A percentile compares a stretch with the other conserved stretches of the same genome.
Conservation (phyloP, 495 filamentous ascomycete species). For the Penicillium maclennaniae region DNA sequence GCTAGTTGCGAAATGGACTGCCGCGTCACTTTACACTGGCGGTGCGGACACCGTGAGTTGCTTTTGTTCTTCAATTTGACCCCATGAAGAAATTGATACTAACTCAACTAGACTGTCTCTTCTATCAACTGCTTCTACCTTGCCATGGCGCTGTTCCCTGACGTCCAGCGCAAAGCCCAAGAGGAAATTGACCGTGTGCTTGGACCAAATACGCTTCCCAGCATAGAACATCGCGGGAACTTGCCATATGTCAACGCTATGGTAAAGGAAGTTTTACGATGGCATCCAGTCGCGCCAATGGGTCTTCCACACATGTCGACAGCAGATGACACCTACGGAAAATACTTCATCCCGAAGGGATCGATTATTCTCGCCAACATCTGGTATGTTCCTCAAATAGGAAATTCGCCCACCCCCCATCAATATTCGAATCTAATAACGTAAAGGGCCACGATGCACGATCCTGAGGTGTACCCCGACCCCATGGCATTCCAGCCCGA, state of each 20-base stretch:
- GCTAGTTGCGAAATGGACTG: slow-evolving; percentile 39
- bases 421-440: background rate
- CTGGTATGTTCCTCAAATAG: slow-evolving; percentile 23
- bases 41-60: slow-evolving; percentile 50
- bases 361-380: slow-evolving; percentile 43
- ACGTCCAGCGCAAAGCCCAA: slow-evolving; percentile 49
- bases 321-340: slow-evolving; percentile 45
- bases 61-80: slow-evolving; percentile 11
- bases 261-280: slow-evolving; percentile 44
- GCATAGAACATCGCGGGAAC: slow-evolving; percentile 25
- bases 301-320: slow-evolving; percentile 52
- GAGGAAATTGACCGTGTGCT: slow-evolving; percentile 51
- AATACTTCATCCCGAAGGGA: slow-evolving; percentile 46
- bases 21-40: slow-evolving; percentile 48
- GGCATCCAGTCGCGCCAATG: slow-evolving; percentile 43
- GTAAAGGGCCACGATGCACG: slow-evolving; percentile 30
- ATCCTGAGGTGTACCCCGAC: slow-evolving; percentile 14
- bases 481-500: slow-evolving; percentile 31
- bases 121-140: slow-evolving; percentile 39
- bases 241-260: slow-evolving; percentile 45
- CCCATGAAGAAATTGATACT: too few species aligned
- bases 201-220: slow-evolving; percentile 32
- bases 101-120: slow-evolving; percentile 20
- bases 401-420: too few species aligned
- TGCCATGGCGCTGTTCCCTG: slow-evolving; percentile 43